Base-by-base conservation (phyloP, 768 basidiomycete genomes). In the Tylopilus rubrobrunneus region DNA sequence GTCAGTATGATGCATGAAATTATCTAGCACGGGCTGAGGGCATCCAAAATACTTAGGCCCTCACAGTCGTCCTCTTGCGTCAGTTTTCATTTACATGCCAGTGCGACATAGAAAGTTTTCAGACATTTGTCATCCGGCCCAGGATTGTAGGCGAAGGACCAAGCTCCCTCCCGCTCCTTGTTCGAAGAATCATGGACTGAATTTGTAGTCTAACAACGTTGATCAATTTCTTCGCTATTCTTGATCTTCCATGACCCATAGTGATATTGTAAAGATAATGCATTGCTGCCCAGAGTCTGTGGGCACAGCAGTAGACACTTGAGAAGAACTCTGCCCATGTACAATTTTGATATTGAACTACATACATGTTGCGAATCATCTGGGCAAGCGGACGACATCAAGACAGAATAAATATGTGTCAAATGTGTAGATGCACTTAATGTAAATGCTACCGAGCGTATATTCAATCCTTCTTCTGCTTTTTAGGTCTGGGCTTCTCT, bases 401-500 rank as follows among this genome's bases (percentile, higher is more conserved):
- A 47, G 58, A 54, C 39, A 53, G 19, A 47, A 58, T 71, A 68
- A 68, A 69, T 71, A 69, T 37, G 56, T 15, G 34, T 43, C 43
- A 33, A 61, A 43, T 56, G 56, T 52, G 54, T 48, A 58, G 43
- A 45, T 25, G 50, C 48, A n/a, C 36, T 45, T 54, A 42, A 52
- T 45, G 56, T 47, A 61, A 53, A 58, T 56, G 43, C 23, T 51
- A 40, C 47, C 11, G 19, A 47, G 58, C 43, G 41, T 40, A 49
- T 56, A 62, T 53, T 72, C 56, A 70, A 48, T 65, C 69, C 59
- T 69, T 69, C 65, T 81, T 82, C 72, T 79, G 82, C 73, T 86
- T 89, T 74, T 92, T 92, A 50, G 82, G 64, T 57, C 82, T 78
- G 41, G 90, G 91, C 71, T 89, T 87, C 70, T 93, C 91, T 53